Conservation (phyloP, 176 grass and related monocot species). For the Ananas comosus region DNA sequence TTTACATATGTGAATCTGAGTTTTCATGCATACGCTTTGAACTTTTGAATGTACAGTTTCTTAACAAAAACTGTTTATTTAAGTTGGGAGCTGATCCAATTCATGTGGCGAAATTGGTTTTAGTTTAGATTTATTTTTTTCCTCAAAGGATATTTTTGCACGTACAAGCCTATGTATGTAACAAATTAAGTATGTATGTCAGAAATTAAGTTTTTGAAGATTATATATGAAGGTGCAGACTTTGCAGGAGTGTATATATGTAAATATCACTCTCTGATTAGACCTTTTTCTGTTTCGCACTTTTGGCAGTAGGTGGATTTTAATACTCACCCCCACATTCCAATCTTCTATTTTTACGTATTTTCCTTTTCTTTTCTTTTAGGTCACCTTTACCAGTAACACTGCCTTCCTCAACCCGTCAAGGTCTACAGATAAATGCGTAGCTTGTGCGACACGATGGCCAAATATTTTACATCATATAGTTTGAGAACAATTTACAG, state of each 20-base stretch:
- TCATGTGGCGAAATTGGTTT: too few relatives aligned
- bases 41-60: too few relatives aligned
- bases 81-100: too few relatives aligned
- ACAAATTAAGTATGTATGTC: too few relatives aligned
- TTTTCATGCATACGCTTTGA: background rate
- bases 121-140: too few relatives aligned
- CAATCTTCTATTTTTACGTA: background rate
- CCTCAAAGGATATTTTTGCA: too few relatives aligned
- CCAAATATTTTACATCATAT: slow-evolving; percentile 82
- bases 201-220: too few relatives aligned
- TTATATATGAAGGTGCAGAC: too few relatives aligned
- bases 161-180: too few relatives aligned
- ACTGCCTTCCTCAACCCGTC: slow-evolving; percentile 63
- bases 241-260: too few relatives aligned
- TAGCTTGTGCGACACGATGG: slow-evolving; percentile 56
- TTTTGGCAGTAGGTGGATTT: background rate
- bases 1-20: slow-evolving; percentile 1
- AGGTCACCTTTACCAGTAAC: slow-evolving; percentile 74
- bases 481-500: slow-evolving; percentile 77
- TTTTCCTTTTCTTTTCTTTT: slow-evolving; percentile 13
- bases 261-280: background rate
- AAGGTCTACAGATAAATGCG: slow-evolving; percentile 90
- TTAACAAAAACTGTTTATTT: too few relatives aligned
- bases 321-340: background rate
- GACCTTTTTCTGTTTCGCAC: background rate